These are phyloP conservation scores for Fusarium oxysporum DNA, from an alignment of 2,329 filamentous ascomycete species.

Conservation along the genomic window DNA sequence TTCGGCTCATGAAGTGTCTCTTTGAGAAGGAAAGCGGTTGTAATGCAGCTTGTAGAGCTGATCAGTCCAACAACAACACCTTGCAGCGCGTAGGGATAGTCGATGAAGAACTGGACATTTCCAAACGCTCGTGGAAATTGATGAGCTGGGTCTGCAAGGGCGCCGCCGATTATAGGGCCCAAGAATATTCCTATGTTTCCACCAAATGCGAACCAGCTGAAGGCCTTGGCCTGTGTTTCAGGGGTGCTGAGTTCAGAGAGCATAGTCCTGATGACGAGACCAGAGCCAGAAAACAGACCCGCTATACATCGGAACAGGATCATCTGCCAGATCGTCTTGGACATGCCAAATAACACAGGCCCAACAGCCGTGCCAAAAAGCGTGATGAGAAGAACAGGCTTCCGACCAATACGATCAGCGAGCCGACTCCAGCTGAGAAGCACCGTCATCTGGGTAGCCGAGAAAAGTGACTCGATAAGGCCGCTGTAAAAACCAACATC, in stretches of 20 bases:
- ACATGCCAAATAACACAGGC: conserved; percentile 75
- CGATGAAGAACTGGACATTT: conserved; percentile 56
- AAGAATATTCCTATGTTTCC: conserved; percentile 80
- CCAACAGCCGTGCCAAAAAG: conserved; percentile 71
- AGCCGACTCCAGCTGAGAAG: conserved; percentile 79
- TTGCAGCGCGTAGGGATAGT: conserved; percentile 66
- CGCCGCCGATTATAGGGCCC: conserved; percentile 77
- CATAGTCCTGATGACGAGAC: conserved; percentile 82
- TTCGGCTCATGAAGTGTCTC: conserved; percentile 64
- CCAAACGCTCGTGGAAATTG: conserved; percentile 70
- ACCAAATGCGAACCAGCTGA: conserved; percentile 81
- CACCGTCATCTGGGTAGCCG: conserved; percentile 78
- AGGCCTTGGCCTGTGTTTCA: conserved; percentile 77
- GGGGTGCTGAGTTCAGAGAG: conserved; percentile 77
- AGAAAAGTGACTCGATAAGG: conserved; percentile 80
- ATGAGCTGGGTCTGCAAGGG: conserved; percentile 72
- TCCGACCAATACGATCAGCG: conserved; percentile 75
- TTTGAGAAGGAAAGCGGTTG: conserved; percentile 67
- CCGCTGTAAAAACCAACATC: conserved; percentile 85
- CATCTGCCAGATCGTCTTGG: conserved; percentile 78
- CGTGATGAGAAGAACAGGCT: conserved; percentile 76
- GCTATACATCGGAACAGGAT: conserved; percentile 76
- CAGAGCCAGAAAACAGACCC: conserved; percentile 78
- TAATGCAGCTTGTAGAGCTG: conserved; percentile 63
- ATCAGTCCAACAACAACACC: conserved; percentile 68